Evolutionary conservation across 208 protist genomes (phyloP), one percentile per base, ranked within the genome.

Genomic region (Leptomonas pyrrhocoris): DNA sequence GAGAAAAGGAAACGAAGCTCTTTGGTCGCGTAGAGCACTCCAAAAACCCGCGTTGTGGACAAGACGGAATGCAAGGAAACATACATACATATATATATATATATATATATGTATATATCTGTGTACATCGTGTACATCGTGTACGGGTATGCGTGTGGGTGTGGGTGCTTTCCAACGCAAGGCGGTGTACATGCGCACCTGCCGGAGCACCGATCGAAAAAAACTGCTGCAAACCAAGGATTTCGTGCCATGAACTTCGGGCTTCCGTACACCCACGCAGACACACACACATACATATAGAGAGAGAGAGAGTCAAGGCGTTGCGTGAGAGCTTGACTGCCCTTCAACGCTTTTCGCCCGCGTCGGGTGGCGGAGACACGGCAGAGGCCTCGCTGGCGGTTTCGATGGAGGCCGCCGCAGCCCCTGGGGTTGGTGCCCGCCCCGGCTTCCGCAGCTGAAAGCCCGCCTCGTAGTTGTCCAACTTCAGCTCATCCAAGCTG

Each of bases 401-500:
- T 25, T 19, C 27, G 19, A 6, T 12, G 16, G 30, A 12, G 5
- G 40, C n/a, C n/a, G 25, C 15, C 11, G 51, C 13, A 15, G 49
- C 23, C 19, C 21, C 31, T 13, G 49, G 6, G 23, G 19, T 7
- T 23, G 23, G 23, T 23, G 49, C 31, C 49, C 19, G 19, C 49
- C 6, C 49, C 7, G 51, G 15, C 40, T 62, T 62, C 3, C 40
- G 4, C 42, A 57, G 34, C 19, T 56, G 67, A 55, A 85, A 83
- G 18, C 78, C 81, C 0, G 77, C 77, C 30, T 70, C 68, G 27
- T n/a, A 31, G 58, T 84, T 77, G 13, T 82, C 85, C 63, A 95
- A 70, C 38, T 64, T 78, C 43, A 96, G 43, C 74, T 93, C 91
- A 11, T 93, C 88, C 19, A 96, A 66, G 59, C 74, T 84, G 36